Evolutionary conservation across 495 filamentous ascomycete genomes (phyloP).

Genomic region (Neurospora discreta): DNA sequence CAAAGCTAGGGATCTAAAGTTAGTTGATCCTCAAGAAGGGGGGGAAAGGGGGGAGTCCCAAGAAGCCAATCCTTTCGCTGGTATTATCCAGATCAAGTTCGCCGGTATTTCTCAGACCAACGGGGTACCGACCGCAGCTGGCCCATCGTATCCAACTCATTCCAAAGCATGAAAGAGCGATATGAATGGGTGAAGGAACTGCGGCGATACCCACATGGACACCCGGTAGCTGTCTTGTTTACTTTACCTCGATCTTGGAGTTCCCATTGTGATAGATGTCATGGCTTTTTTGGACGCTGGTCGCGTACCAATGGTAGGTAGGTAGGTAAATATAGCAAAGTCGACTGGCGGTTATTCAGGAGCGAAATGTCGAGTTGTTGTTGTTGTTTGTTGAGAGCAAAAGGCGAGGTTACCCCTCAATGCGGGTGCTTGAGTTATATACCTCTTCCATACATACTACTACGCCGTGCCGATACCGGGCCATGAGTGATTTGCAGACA

Average conservation of each 20-base stretch:
- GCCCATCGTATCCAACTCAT: not conserved
- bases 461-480: not conserved
- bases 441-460: not conserved
- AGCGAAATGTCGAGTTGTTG: not conserved
- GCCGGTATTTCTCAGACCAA: constrained; percentile 33
- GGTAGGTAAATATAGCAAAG: too few species aligned
- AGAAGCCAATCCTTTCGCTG: constrained; percentile 73
- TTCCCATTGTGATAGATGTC: not conserved
- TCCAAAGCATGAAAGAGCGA: not conserved
- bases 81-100: constrained; percentile 81
- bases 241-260: not conserved
- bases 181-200: not conserved
- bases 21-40: constrained; percentile 18
- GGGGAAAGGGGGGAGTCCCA: constrained; percentile 34
- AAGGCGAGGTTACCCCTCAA: not conserved
- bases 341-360: not conserved
- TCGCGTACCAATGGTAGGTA: not conserved
- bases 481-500: not conserved
- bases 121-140: not conserved
- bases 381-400: not conserved
- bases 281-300: not conserved
- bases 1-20: constrained; percentile 17
- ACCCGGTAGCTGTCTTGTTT: not conserved
- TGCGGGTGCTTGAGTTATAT: not conserved
- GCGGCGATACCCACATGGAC: not conserved